Evolutionary conservation across 2,329 filamentous ascomycete species (phyloP).

Genomic region (Escovopsis weberi): DNA sequence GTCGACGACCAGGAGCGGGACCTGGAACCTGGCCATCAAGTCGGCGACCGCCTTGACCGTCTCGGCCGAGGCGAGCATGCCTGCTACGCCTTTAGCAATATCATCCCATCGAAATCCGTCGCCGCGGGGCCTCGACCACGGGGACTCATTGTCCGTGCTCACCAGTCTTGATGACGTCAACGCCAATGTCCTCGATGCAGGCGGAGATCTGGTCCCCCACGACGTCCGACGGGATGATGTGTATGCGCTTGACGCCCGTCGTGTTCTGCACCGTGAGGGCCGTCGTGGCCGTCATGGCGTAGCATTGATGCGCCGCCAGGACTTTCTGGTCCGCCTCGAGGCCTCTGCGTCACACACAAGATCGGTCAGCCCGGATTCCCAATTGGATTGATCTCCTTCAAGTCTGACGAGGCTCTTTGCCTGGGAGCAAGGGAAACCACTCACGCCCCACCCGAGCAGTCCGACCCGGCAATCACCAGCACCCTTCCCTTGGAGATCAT

Average conservation of each 20-base stretch:
- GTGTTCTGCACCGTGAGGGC: constrained; percentile 97
- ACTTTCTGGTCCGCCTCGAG: constrained; percentile 95
- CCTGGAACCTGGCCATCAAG: constrained; percentile 16
- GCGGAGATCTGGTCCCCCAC: constrained; percentile 75
- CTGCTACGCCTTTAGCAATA: constrained; percentile 9
- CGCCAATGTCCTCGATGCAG: constrained; percentile 68
- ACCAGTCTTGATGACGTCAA: constrained; percentile 90
- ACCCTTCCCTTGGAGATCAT: constrained; percentile 32
- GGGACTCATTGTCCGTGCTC: constrained; percentile 11
- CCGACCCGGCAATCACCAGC: constrained; percentile 74
- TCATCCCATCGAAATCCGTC: background rate
- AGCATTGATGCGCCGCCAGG: constrained; percentile 79
- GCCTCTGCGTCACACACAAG: constrained; percentile 40
- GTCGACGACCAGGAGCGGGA: constrained; percentile 21
- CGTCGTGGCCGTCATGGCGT: constrained; percentile 91
- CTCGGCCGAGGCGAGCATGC: constrained; percentile 24
- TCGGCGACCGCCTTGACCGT: constrained; percentile 22
- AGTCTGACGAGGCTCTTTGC: background rate
- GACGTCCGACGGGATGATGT: constrained; percentile 64
- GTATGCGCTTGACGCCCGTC: constrained; percentile 65
- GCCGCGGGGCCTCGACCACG: too few relatives aligned
- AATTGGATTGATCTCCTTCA: background rate
- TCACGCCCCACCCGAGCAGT: constrained; percentile 79
- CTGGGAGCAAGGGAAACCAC: constrained; percentile 15
- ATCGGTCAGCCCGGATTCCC: background rate